Evolutionary conservation across 2,329 filamentous ascomycete species (phyloP), one percentile per base, ranked within the genome.

Genomic region (Setomelanomma holmii): DNA sequence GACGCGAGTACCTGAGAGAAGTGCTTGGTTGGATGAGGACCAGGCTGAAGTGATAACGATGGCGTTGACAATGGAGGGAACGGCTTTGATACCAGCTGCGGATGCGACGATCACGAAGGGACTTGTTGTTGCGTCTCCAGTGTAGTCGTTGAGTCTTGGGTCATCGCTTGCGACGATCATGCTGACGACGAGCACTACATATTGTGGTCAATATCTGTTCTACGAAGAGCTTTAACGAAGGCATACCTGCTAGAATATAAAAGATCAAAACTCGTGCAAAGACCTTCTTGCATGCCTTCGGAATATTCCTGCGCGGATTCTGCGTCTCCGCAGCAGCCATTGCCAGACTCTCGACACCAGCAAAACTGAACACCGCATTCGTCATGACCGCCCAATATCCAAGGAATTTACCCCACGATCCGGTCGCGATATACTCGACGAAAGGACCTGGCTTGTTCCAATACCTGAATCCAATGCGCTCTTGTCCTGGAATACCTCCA

Each of bases 61-160:
- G 23, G 88, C 89, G 68, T 93, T 93, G 71, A 93, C 86, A 39
- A 92, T 81, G 1, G 84, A 86, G 0, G 88, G 86, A 4, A 92
- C 81, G 4, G 81, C 86, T 12, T 78, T 80, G 49, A 91, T 86
- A 0, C 88, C 87, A 1, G 88, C 89, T 20, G 84, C 80, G 2
- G 81, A 79, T 14, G 87, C 85, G 11, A 88, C 89, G 53, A 91
- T 89, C 46, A 92, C 64, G 54, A 68, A 71, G n/a, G 66, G 72
- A 40, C 51, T 58, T 22, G 61, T 57, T 24, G 67, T 61, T 21
- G 64, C 66, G 24, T 61, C 55, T n/a, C 66, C 66, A 51, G 63
- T 67, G 14, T 73, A 78, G 2, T 82, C 81, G 19, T 75, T 65
- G 5, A 87, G 77, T 11, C 78, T 69, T 0, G 69, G 58, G 51